Base-by-base conservation (phyloP, 2,329 filamentous ascomycete genomes). In the Ophidiomyces ophidiicola region DNA sequence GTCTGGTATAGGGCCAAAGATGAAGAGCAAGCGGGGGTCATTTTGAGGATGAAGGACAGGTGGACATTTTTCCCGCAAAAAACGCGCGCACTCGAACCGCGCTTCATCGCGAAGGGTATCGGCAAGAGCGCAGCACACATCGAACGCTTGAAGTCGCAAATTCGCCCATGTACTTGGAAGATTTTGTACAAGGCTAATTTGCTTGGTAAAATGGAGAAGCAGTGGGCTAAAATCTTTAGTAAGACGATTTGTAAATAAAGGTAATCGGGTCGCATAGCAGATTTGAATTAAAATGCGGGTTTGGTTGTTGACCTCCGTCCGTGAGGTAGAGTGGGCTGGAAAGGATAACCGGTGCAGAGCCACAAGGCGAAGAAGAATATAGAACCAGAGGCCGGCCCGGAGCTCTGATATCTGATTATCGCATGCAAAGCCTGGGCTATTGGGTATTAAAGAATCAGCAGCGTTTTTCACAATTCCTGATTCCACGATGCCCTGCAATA, bases 51-150 rank as follows among this genome's bases (percentile, higher is more conserved):
- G 52, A 21, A 53, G 47, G 25, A 59, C 61, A 3, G 56, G 53
- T 0, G 61, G 57, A 24, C 57, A 63, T 42, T 57, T 59, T 28
- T 67, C 66, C 38, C 55, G 61, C 21, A 67, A 50, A 26, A 64
- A 60, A 14, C 60, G 58, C 8, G 54, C 55, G 39, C 63, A 64
- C 36, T 64, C 58, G 11, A 59, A 50, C 8, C 62, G 60, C 17
- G 57, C 53, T 35, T 68, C 64, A 26, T 67, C 62, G 11, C 61
- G 56, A 38, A 67, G 57, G 11, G 57, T 55, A 41, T 69, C 66
- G 20, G 64, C 54, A 3, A 68, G 51, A 7, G 59, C 58, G 6
- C 63, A 58, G 7, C 64, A 63, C 10, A 67, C 61, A 42, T 68
- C 65, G 10, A 67, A 50, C 8, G 63, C 57, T 28, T 65, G 59